Evolutionary conservation across 345 rosid genomes (phyloP), one percentile per base, ranked within the genome.

Genomic region (Eucalyptus guilfoylei): DNA sequence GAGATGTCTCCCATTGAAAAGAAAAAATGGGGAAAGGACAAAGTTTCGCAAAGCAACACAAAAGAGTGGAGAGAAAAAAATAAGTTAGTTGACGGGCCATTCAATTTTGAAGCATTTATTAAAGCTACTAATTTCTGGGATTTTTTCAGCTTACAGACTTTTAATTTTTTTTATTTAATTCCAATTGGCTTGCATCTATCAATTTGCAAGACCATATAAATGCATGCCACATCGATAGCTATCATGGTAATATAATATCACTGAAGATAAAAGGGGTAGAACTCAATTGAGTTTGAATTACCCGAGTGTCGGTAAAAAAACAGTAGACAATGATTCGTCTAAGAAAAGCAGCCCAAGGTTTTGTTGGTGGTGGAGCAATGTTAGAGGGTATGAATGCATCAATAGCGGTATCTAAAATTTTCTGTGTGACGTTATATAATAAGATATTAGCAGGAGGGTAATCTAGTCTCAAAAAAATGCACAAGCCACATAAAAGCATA

Each of bases 221-320:
- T 64, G 19, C 21, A 4, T n/a, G 76, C 6, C 76, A 14, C 76
- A n/a, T n/a, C 37, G 15, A 64, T 2, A n/a, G 37, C 76, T n/a
- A 34, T 14, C 2, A 17, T n/a, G 76, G 76, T 14, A n/a, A 64
- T 64, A n/a, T n/a, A 3, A 64, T 64, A 14, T n/a, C 76, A 64
- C 2, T 64, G 76, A 64, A 64, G 21, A 64, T 4, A 64, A n/a
- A 2, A 4, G 19, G 76, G 76, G 0, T 64, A 2, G 32, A 64
- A 64, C 21, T 64, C 11, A n/a, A 32, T 4, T n/a, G 34, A 64
- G 76, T 64, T 15, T 64, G 9, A 34, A 64, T n/a, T n/a, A n/a
- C 21, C 4, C 2, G 1, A 2, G 6, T 64, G 2, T 64, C 40
- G 0, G 37, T n/a, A 2, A 64, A n/a, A 64, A 13, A 64, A n/a